Base-by-base conservation (phyloP, 2,329 filamentous ascomycete species). In the Alternaria alternata region DNA sequence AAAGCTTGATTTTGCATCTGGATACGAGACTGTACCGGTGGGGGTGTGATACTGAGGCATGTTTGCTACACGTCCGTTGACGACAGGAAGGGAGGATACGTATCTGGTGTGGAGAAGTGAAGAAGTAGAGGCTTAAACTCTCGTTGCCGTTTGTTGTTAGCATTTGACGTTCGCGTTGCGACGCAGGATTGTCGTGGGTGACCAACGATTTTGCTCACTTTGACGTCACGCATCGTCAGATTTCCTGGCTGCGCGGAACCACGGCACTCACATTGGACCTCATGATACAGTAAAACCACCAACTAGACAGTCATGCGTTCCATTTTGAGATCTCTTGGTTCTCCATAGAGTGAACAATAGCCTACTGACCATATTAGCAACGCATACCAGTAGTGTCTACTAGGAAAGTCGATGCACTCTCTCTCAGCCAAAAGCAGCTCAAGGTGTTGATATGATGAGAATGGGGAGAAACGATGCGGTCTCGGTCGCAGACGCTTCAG, bases 1-100 rank as follows among this genome's bases (percentile, higher is more conserved):
- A 18, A 61, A 72, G 16, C 47, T 30, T 3, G 68, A 66, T 42
- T 72, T 72, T 5, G 51, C 47, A 43, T 71, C 68, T 5, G 60
- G 46, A 39, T 63, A 64, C 30, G 64, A 58, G 22, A 59, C 38
- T 12, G 53, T 65, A 7, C 66, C 64, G 5, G 54, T 54, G 14
- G 62, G 26, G 1, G 55, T 55, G 51, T 66, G 51, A 38, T 66
- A 58, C 55, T 67, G 64, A n/a, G 63, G 62, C 61, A 67, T 69
- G 26, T n/a, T 28, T 32, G 12, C 22, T 20, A 16, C 12, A 3
- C 4, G 22, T 30, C 14, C 16, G 7, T 26, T 24, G 18, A n/a
- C 1, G 18, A 16, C 20, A 2, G 24, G 24, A 26, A 26, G 24
- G 24, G 24, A 26, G 24, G 24, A 26, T 26, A 26, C 24, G 7